These are phyloP conservation scores for Cladophialophora carrionii DNA, from an alignment of 2,329 filamentous ascomycete species.

Conservation along the genomic window DNA sequence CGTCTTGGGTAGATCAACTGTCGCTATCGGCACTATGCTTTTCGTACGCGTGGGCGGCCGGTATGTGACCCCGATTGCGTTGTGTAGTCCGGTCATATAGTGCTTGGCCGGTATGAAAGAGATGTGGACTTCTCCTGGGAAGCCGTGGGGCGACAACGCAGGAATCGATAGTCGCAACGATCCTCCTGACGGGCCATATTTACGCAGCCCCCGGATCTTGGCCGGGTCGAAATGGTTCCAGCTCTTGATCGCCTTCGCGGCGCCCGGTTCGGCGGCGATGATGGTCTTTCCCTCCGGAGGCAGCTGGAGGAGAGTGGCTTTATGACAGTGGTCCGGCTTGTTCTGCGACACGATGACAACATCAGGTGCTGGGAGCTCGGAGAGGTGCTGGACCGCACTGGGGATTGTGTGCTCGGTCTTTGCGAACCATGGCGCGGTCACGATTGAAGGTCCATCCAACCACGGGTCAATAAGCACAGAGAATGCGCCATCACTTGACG, in stretches of 20 bases:
- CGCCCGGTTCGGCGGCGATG: slow-evolving; percentile 68
- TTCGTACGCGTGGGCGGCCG: slow-evolving; percentile 54
- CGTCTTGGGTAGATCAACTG: slow-evolving; percentile 34
- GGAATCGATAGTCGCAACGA: slow-evolving; percentile 58
- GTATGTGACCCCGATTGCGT: slow-evolving; percentile 73
- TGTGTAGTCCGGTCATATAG: slow-evolving; percentile 65
- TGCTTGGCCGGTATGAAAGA: slow-evolving; percentile 65
- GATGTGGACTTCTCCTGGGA: slow-evolving; percentile 71
- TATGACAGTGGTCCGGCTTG: slow-evolving; percentile 72
- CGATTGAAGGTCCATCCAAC: slow-evolving; percentile 64
- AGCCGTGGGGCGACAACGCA: slow-evolving; percentile 55
- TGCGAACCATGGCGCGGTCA: slow-evolving; percentile 65
- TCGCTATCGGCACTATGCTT: slow-evolving; percentile 32
- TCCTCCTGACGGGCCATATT: slow-evolving; percentile 50
- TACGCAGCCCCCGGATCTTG: slow-evolving; percentile 49
- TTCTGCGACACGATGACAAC: slow-evolving; percentile 63
- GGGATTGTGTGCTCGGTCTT: slow-evolving; percentile 59
- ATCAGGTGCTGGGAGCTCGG: slow-evolving; percentile 59
- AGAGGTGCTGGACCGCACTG: slow-evolving; percentile 62
- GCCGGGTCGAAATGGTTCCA: slow-evolving; percentile 69
- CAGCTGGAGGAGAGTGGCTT: slow-evolving; percentile 68
- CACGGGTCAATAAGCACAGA: slow-evolving; percentile 74
- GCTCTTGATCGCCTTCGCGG: slow-evolving; percentile 65
- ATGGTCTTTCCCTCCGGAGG: slow-evolving; percentile 58
- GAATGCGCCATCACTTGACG: slow-evolving; percentile 47